phyloP scores from a whole-genome alignment of 2,329 filamentous ascomycete genomes.

The Aspergillus sp. region DNA sequence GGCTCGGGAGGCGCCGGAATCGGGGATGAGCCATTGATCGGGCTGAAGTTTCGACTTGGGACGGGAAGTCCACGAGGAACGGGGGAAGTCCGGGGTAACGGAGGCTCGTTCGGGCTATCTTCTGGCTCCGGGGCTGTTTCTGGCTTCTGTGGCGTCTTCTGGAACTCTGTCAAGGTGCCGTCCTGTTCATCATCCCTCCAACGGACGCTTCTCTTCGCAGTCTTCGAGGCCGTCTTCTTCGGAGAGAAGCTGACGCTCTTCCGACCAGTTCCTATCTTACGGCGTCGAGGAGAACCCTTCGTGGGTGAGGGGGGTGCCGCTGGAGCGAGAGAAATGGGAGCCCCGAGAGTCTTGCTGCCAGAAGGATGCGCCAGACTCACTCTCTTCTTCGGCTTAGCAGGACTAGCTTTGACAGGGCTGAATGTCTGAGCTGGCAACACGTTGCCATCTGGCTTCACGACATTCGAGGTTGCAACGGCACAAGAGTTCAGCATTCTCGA shows the following conservation, averaged over 20 bases:
- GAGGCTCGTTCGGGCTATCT: constrained; percentile 50
- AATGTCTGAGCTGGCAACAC: constrained; percentile 57
- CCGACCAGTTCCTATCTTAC: constrained; percentile 60
- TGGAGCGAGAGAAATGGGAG: constrained; percentile 30
- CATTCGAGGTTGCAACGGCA: constrained; percentile 69
- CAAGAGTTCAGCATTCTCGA: constrained; percentile 75
- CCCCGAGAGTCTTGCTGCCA: constrained; percentile 23
- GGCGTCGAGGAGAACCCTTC: constrained; percentile 76
- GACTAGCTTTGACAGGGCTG: constrained; percentile 65
- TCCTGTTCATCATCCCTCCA: constrained; percentile 92
- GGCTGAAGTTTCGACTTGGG: constrained; percentile 32
- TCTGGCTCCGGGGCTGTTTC: constrained; percentile 53
- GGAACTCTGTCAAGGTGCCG: constrained; percentile 82
- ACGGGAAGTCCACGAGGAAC: constrained; percentile 43
- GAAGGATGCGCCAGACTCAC: constrained; percentile 38
- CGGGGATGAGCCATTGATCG: constrained; percentile 53
- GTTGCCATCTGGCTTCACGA: constrained; percentile 85
- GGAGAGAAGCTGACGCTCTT: constrained; percentile 82
- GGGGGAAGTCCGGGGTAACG: constrained; percentile 54
- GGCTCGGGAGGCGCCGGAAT: constrained; percentile 56
- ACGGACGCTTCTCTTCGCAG: constrained; percentile 74
- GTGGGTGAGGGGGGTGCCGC: constrained; percentile 58
- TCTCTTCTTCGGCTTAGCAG: constrained; percentile 69
- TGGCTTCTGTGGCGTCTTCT: constrained; percentile 77
- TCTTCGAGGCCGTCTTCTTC: constrained; percentile 60